Conservation (phyloP, 169 alveolate species). For the Amoebophrya sp. region DNA sequence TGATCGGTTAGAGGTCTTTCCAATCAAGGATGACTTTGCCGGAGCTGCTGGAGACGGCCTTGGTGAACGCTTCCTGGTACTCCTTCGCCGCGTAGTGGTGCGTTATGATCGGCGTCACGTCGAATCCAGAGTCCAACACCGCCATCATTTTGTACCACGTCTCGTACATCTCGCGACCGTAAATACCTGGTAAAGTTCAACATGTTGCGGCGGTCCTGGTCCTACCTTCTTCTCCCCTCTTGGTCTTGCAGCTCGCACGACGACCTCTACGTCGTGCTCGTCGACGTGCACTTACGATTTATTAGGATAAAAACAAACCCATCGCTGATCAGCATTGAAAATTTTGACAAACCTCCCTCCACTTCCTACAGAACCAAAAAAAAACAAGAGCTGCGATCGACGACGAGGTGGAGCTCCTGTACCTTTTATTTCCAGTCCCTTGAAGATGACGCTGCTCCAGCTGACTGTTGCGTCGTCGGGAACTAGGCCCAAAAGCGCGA, state of each 20-base stretch:
- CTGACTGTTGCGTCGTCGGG: background rate
- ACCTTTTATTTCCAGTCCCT: background rate
- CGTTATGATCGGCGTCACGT: background rate
- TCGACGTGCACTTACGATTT: no score
- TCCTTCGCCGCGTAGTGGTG: background rate
- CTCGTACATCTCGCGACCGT: background rate
- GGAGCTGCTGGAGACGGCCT: background rate
- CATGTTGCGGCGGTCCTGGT: no score
- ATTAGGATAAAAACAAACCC: no score
- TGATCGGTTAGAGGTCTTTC: background rate
- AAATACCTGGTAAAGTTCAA: no score
- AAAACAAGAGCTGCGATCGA: no score
- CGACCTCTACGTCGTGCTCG: no score
- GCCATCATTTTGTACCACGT: background rate
- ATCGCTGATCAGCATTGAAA: no score
- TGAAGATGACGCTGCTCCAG: background rate
- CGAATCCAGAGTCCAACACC: background rate
- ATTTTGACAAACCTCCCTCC: no score
- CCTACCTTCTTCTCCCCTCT: no score
- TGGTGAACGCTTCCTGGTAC: background rate
- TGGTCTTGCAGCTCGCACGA: no score
- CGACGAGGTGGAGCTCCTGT: no score
- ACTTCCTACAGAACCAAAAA: no score
- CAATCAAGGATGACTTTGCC: background rate
- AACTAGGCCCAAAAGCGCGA: background rate